These are phyloP conservation scores for Suillus alpinus DNA, from an alignment of 768 basidiomycete species.

Conservation along the genomic window DNA sequence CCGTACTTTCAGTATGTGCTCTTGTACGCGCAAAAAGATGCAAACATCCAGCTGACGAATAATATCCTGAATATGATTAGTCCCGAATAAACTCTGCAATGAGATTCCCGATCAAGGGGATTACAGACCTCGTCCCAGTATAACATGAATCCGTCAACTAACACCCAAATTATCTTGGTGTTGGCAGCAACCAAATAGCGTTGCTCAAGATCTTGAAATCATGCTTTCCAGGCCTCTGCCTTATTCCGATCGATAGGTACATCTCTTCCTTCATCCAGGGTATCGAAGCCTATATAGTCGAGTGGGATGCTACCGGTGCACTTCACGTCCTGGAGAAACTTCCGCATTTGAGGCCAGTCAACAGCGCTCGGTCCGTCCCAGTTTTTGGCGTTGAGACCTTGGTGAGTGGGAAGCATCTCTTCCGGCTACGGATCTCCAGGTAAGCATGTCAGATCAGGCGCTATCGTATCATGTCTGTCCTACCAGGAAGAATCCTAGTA, in stretches of 20 bases:
- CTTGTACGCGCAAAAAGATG: conserved; percentile 82
- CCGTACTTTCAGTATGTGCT: conserved; percentile 68
- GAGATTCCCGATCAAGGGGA: neutral
- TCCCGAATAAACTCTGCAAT: neutral
- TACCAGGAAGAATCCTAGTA: conserved; percentile 86
- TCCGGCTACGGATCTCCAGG: conserved; percentile 17
- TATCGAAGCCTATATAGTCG: conserved; percentile 81
- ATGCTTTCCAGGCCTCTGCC: conserved; percentile 45
- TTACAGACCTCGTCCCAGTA: conserved; percentile 77
- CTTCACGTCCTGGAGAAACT: conserved; percentile 62
- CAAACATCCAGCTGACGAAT: conserved; percentile 73
- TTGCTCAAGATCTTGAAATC: conserved; percentile 49
- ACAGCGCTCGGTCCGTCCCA: conserved; percentile 97
- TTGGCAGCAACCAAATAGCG: conserved; percentile 38
- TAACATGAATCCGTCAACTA: conserved; percentile 92
- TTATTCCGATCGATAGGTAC: conserved; percentile 52
- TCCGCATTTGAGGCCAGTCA: conserved; percentile 72
- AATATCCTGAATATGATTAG: conserved; percentile 46
- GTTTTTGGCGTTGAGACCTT: conserved; percentile 65
- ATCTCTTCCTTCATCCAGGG: conserved; percentile 81
- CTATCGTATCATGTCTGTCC: conserved; percentile 22
- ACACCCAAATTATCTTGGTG: conserved; percentile 65
- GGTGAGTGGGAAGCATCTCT: conserved; percentile 45
- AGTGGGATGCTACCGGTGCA: conserved; percentile 65
- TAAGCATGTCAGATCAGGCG: neutral